Percentiles rank a stretch among this genome's conserved stretches.
These are phyloP conservation scores for Eutreptiella sp. DNA, from an alignment of 208 protist genomes.

Conservation along the genomic window DNA sequence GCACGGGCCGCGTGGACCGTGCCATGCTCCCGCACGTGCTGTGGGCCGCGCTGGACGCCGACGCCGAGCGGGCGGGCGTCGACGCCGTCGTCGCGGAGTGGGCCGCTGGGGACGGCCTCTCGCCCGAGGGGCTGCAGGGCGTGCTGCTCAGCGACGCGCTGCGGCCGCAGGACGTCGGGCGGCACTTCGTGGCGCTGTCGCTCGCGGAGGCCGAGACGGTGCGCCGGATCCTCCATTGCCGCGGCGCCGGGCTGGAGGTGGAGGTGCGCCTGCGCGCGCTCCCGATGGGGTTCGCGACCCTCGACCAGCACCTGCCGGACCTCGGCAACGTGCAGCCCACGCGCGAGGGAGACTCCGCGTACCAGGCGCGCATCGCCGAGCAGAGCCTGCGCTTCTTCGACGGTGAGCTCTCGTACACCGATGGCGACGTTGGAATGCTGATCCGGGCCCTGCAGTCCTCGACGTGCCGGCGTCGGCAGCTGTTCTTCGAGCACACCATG, in stretches of 20 bases:
- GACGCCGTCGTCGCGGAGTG: too few species aligned
- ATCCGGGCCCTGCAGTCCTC: conserved; percentile 9
- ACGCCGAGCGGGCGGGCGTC: too few species aligned
- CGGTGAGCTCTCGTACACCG: conserved; percentile 24
- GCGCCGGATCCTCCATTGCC: conserved; percentile 41
- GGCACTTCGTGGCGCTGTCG: conserved; percentile 33
- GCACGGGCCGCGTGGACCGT: too few species aligned
- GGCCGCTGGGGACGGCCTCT: conserved; percentile 41
- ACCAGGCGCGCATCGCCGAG: conserved; percentile 6
- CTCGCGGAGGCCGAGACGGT: conserved; percentile 48
- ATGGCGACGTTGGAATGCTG: conserved; percentile 22
- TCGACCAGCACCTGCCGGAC: conserved; percentile 10
- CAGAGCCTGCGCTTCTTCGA: conserved; percentile 36
- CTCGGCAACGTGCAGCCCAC: neutral
- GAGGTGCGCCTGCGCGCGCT: neutral
- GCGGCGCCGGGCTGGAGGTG: conserved; percentile 2
- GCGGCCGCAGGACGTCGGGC: conserved; percentile 6
- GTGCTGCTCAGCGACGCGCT: conserved; percentile 16
- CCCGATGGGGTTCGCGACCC: neutral
- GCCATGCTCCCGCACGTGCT: too few species aligned
- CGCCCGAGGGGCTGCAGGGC: conserved; percentile 46
- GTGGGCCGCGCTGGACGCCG: too few species aligned
- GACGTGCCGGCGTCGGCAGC: neutral
- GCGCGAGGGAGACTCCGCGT: neutral
- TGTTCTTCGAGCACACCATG: conserved; percentile 26